Percentiles rank a stretch among this genome's conserved stretches.
Conservation (phyloP, 345 rosid species). For the Hypericum perforatum region DNA sequence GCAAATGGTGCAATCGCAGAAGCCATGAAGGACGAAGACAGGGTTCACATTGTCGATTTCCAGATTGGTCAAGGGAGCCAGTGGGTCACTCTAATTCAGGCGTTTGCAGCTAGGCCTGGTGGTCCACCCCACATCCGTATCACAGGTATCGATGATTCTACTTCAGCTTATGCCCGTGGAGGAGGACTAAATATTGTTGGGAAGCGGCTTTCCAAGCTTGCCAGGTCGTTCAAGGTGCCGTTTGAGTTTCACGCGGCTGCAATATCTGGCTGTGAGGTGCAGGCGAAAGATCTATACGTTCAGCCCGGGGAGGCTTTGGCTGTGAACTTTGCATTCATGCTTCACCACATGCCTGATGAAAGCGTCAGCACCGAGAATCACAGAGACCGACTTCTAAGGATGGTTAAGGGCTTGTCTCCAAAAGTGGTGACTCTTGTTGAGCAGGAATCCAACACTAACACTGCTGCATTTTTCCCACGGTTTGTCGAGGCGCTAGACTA, state of each 20-base stretch:
- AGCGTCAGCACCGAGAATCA: constrained; percentile 76
- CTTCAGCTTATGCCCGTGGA: constrained; percentile 84
- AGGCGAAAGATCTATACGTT: constrained; percentile 32
- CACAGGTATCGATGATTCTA: constrained; percentile 63
- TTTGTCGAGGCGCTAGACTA: constrained; percentile 66
- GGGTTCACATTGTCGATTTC: constrained; percentile 81
- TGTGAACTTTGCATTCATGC: constrained; percentile 77
- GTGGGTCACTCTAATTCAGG: constrained; percentile 84
- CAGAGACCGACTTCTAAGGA: constrained; percentile 58
- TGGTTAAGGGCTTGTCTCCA: constrained; percentile 61
- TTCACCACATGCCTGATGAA: constrained; percentile 82
- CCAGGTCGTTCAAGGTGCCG: constrained; percentile 57
- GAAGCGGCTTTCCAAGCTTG: constrained; percentile 51
- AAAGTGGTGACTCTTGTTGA: constrained; percentile 88
- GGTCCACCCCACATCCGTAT: constrained; percentile 80
- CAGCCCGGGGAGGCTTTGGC: constrained; percentile 64
- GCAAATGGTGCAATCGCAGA: constrained; percentile 95
- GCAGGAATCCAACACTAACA: constrained; percentile 88
- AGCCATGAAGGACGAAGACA: constrained; percentile 79
- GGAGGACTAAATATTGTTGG: constrained; percentile 59
- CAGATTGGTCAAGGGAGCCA: constrained; percentile 88
- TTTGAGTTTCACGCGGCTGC: constrained; percentile 67
- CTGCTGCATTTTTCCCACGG: constrained; percentile 72
- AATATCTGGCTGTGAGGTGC: constrained; percentile 42
- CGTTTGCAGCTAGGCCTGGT: constrained; percentile 85